Evolutionary conservation across 129 eudicot genomes (phyloP).

Genomic region (Oenanthe sinensis): DNA sequence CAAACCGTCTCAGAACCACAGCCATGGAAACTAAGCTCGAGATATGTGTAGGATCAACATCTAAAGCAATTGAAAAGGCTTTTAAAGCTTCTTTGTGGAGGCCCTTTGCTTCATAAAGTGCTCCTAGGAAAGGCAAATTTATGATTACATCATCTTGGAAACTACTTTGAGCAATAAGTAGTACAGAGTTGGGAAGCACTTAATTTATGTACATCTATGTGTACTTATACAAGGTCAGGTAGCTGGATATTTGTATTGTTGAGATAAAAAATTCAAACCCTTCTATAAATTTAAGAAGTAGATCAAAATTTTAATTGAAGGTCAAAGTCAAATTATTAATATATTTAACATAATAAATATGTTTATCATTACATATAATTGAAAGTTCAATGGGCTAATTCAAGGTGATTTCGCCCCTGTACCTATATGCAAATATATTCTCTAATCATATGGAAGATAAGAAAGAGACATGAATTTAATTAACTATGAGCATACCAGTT

Average conservation of each 20-base stretch:
- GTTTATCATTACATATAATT: neutral
- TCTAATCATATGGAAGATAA: neutral
- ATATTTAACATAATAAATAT: neutral
- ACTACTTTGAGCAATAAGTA: neutral
- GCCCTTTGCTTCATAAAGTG: conserved; percentile 73
- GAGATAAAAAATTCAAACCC: neutral
- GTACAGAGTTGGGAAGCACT: neutral
- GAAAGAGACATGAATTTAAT: neutral
- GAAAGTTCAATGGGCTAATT: neutral
- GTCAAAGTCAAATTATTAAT: neutral
- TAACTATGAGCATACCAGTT: conserved; percentile 36
- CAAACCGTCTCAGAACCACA: conserved; percentile 39
- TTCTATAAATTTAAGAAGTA: neutral
- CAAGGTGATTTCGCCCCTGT: neutral
- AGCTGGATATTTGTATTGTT: neutral
- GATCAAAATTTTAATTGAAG: neutral
- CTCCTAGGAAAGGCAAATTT: conserved; percentile 32
- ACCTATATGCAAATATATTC: neutral
- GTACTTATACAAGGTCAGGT: neutral
- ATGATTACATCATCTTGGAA: neutral
- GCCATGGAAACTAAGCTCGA: conserved; percentile 71
- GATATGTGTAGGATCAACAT: conserved; percentile 55
- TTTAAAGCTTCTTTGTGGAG: conserved; percentile 60
- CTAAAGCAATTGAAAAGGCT: conserved; percentile 46
- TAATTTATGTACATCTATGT: neutral